Conservation (phyloP, 129 eudicot genomes). For the Ambrosia trifida region DNA sequence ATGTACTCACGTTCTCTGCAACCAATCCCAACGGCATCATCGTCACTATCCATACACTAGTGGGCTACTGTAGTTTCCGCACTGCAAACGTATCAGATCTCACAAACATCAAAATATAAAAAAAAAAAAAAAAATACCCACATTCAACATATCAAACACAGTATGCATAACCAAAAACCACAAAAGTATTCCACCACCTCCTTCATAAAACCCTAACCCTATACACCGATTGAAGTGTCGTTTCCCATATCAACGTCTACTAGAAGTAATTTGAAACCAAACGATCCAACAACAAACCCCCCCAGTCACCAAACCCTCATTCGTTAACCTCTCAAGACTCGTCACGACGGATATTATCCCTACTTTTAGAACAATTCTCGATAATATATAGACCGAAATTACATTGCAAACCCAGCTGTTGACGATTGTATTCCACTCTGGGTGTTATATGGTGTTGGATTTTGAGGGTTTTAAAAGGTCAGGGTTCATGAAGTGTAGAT, state of each 20-base stretch:
- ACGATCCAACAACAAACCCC: slow-evolving; percentile 49
- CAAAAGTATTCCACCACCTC: no score
- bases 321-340: slow-evolving; percentile 26
- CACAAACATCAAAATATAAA: no score
- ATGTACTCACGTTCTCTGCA: no score
- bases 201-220: slow-evolving; percentile 61
- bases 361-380: slow-evolving; percentile 53
- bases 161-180: no score
- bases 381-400: slow-evolving; percentile 64
- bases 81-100: no score
- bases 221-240: slow-evolving; percentile 58
- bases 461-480: slow-evolving; percentile 37
- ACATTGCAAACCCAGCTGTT: slow-evolving; percentile 78
- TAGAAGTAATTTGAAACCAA: slow-evolving; percentile 59
- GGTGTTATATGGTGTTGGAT: slow-evolving; percentile 68
- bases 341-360: slow-evolving; percentile 45
- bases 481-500: slow-evolving; percentile 7
- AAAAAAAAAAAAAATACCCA: no score
- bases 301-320: slow-evolving; percentile 56
- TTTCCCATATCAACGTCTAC: slow-evolving; percentile 80
- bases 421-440: slow-evolving; percentile 66
- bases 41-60: no score
- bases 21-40: no score
- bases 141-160: no score
- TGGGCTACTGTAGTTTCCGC: no score